These are phyloP conservation scores for Ilex asprella DNA, from an alignment of 257 asterid species.

Conservation along the genomic window DNA sequence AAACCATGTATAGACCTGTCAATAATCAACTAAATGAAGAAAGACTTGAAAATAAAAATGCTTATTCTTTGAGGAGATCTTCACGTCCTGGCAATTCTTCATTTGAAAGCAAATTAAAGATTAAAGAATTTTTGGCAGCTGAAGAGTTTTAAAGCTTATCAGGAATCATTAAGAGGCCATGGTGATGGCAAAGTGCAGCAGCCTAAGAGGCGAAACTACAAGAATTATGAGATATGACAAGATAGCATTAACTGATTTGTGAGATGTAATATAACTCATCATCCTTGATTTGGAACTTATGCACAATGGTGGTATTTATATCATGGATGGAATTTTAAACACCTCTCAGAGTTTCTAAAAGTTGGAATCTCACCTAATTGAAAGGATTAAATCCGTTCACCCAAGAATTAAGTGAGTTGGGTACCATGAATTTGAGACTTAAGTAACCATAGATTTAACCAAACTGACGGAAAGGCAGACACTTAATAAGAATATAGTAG, in stretches of 20 bases:
- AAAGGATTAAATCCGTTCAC: neutral
- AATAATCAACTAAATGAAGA: conserved; percentile 32
- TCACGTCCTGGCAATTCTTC: neutral
- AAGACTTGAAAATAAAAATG: conserved; percentile 18
- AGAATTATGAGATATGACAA: neutral
- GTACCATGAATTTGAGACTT: too few relatives aligned
- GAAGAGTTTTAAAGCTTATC: neutral
- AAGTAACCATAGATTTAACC: neutral
- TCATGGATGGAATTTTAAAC: too few relatives aligned
- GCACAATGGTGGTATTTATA: too few relatives aligned
- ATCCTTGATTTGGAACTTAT: neutral
- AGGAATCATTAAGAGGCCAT: neutral
- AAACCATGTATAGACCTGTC: conserved; percentile 37
- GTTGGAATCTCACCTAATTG: too few relatives aligned
- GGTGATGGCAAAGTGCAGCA: neutral
- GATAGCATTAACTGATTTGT: neutral
- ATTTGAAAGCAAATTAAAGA: too few relatives aligned
- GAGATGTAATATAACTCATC: neutral
- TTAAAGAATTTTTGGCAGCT: too few relatives aligned
- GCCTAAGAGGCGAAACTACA: neutral
- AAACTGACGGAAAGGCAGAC: too few relatives aligned
- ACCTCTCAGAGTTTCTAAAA: too few relatives aligned
- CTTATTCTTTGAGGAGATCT: conserved; percentile 6
- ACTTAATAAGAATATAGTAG: neutral
- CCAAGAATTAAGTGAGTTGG: neutral